Evolutionary conservation across 2,329 filamentous ascomycete species (phyloP).

Genomic region (Colletotrichum eleusines): DNA sequence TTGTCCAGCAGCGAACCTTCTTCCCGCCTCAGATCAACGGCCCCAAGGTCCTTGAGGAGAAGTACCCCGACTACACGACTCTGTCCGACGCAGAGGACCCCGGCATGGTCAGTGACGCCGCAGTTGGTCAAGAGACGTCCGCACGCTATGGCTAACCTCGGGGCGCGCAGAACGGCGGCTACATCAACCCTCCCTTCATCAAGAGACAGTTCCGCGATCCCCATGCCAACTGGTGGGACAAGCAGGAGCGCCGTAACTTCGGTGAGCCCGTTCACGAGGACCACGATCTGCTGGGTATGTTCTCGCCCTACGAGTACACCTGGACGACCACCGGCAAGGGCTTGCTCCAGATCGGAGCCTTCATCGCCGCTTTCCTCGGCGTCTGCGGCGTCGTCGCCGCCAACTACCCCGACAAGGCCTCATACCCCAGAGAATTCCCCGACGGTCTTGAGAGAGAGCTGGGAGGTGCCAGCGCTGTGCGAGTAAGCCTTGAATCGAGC

Average conservation of each 20-base stretch:
- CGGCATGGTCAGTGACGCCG: conserved; percentile 68
- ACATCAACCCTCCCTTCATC: conserved; percentile 80
- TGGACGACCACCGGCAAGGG: conserved; percentile 81
- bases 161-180: conserved; percentile 80
- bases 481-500: conserved; percentile 64
- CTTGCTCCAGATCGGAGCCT: conserved; percentile 74
- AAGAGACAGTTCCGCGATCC: conserved; percentile 96
- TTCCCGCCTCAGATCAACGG: conserved; percentile 63
- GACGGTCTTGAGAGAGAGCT: conserved; percentile 80
- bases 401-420: conserved; percentile 78
- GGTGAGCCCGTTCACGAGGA: conserved; percentile 98
- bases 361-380: conserved; percentile 72
- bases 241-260: conserved; percentile 96
- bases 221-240: conserved; percentile 95
- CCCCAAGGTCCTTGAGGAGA: conserved; percentile 61
- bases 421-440: conserved; percentile 77
- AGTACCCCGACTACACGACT: conserved; percentile 61
- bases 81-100: conserved; percentile 74
- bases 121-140: neutral
- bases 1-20: conserved; percentile 69
- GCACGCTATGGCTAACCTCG: conserved; percentile 43
- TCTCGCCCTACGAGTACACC: conserved; percentile 90
- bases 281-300: conserved; percentile 90
- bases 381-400: conserved; percentile 76
- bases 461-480: conserved; percentile 74